A percentile compares a stretch with the other conserved stretches of the same genome.
These are phyloP conservation scores for Friedmanniomyces simplex DNA, from an alignment of 495 filamentous ascomycete species.

Conservation along the genomic window DNA sequence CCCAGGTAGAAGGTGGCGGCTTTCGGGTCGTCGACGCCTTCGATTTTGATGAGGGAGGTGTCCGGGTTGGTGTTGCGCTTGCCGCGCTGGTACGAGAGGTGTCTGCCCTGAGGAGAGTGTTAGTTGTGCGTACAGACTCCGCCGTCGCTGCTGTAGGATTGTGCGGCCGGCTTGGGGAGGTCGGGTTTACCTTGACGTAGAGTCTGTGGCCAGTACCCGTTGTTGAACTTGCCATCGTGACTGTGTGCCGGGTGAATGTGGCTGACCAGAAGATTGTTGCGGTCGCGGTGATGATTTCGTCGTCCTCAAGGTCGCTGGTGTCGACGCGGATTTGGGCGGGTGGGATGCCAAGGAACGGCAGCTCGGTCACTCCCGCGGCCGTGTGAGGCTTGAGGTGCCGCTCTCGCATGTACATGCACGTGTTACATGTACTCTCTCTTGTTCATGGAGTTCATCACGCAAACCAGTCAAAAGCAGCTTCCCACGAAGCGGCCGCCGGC, in stretches of 20 bases:
- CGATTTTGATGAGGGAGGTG: constrained; percentile 85
- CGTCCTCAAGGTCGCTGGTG: too few species aligned
- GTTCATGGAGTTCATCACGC: too few species aligned
- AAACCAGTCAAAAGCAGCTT: too few species aligned
- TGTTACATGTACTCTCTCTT: background rate
- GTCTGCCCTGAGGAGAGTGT: constrained; percentile 9
- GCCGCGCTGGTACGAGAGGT: constrained; percentile 50
- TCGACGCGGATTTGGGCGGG: too few species aligned
- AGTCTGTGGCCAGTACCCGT: constrained; percentile 30
- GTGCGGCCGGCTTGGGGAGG: background rate
- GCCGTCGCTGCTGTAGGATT: too few species aligned
- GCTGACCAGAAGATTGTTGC: background rate
- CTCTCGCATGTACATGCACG: too few species aligned
- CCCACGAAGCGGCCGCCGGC: too few species aligned
- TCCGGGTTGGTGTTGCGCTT: constrained; percentile 43
- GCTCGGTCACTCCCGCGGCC: too few species aligned
- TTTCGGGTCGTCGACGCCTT: constrained; percentile 80
- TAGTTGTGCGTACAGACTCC: background rate
- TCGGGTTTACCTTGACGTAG: constrained; percentile 78
- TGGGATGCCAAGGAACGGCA: too few species aligned
- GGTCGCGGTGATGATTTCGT: background rate
- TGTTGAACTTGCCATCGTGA: constrained; percentile 15
- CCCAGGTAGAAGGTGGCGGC: constrained; percentile 87
- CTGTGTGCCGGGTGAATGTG: background rate
- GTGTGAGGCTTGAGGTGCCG: too few species aligned